phyloP scores from a whole-genome alignment of 306 rosid genomes.

The Boehmeria nivea region DNA sequence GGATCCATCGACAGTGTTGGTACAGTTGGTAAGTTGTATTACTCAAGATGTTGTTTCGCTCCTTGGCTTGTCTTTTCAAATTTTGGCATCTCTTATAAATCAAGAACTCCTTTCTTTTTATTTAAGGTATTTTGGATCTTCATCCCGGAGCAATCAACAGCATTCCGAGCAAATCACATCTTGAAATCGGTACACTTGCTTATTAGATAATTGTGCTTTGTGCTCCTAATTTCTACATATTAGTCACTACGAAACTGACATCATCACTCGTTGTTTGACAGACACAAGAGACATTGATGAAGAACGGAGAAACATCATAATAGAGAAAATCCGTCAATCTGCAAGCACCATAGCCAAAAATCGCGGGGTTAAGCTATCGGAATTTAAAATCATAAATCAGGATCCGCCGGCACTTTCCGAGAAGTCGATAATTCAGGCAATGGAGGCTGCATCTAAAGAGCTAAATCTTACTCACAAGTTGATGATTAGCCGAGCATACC shows the following conservation, averaged over 20 bases:
- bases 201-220: conserved; percentile 12
- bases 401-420: conserved; percentile 91
- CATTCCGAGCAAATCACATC: conserved; percentile 85
- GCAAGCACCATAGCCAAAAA: conserved; percentile 54
- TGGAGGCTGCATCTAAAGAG: conserved; percentile 69
- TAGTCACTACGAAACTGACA: conserved; percentile 6
- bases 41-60: no score
- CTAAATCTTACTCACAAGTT: conserved; percentile 72
- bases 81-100: conserved; percentile 1
- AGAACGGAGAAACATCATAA: conserved; percentile 67
- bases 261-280: conserved; percentile 24
- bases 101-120: conserved; percentile 13
- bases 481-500: conserved; percentile 96
- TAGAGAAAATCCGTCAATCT: conserved; percentile 71
- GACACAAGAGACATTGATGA: conserved; percentile 91
- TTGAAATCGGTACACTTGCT: conserved; percentile 69
- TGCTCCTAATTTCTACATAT: no score
- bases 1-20: conserved; percentile 94
- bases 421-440: conserved; percentile 52
- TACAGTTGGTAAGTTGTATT: conserved; percentile 63
- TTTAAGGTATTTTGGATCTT: conserved; percentile 69
- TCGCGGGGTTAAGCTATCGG: conserved; percentile 65
- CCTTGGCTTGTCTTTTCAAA: no score
- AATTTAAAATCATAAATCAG: conserved; percentile 72
- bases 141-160: conserved; percentile 98